phyloP scores from a whole-genome alignment of 345 rosid genomes.

The Rhizophora apiculata region DNA sequence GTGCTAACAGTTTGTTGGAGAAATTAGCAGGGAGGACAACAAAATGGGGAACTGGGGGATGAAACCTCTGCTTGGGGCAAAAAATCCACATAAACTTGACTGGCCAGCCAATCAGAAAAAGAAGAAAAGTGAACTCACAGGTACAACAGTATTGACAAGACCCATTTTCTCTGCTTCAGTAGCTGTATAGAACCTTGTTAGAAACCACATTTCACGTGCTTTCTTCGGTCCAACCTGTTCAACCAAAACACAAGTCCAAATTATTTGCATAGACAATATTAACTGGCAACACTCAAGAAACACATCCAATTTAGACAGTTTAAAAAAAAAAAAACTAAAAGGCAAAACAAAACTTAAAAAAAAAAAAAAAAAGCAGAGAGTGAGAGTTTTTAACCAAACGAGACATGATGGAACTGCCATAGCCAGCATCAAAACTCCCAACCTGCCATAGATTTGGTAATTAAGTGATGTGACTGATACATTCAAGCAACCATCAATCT shows the following conservation, averaged over 20 bases:
- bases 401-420: conserved; percentile 95
- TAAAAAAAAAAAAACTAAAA: not conserved
- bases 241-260: conserved; percentile 5
- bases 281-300: not conserved
- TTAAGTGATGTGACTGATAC: not conserved
- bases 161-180: conserved; percentile 95
- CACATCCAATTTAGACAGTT: not conserved
- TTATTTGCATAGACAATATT: not conserved
- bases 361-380: not conserved
- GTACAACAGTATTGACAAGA: conserved; percentile 80
- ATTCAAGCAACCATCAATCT: not conserved
- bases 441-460: conserved; percentile 45
- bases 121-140: conserved; percentile 43
- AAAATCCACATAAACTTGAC: not conserved
- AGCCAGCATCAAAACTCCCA: conserved; percentile 98
- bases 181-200: conserved; percentile 83
- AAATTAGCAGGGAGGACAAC: not conserved
- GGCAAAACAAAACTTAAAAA: not conserved
- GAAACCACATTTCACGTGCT: conserved; percentile 95
- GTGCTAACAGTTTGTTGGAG: not conserved
- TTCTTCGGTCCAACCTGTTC: conserved; percentile 83
- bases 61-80: not conserved
- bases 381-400: conserved; percentile 59
- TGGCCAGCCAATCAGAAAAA: not conserved
- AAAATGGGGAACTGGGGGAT: not conserved